These are phyloP conservation scores for Cylindrodendrum hubeiense DNA, from an alignment of 2,329 filamentous ascomycete species.

Conservation along the genomic window DNA sequence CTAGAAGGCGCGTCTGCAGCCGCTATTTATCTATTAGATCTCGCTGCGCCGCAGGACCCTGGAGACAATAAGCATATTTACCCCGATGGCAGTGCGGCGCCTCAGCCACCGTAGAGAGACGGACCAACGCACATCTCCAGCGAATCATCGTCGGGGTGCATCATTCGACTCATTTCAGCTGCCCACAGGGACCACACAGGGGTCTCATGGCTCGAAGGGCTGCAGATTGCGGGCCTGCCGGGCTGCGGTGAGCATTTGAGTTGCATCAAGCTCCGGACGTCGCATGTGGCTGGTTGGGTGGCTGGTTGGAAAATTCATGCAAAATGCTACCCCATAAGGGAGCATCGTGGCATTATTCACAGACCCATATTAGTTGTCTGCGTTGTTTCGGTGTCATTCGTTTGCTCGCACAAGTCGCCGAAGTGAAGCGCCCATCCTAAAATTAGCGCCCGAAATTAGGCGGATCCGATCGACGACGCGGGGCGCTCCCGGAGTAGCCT, in stretches of 20 bases:
- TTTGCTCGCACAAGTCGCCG: too few relatives aligned
- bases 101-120: not conserved
- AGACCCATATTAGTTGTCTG: too few relatives aligned
- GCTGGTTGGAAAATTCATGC: not conserved
- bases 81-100: not conserved
- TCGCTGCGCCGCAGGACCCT: not conserved
- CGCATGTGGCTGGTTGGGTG: not conserved
- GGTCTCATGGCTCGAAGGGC: conserved; percentile 8
- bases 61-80: not conserved
- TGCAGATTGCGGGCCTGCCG: not conserved
- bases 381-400: too few relatives aligned
- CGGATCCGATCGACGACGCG: too few relatives aligned
- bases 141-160: not conserved
- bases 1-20: not conserved
- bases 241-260: not conserved
- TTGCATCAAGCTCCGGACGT: not conserved
- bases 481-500: too few relatives aligned
- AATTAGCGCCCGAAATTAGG: too few relatives aligned
- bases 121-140: not conserved
- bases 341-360: not conserved
- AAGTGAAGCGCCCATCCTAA: too few relatives aligned
- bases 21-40: not conserved
- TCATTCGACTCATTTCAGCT: conserved; percentile 9
- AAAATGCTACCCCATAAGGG: not conserved
- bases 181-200: not conserved